Conservation (phyloP, 768 basidiomycete genomes). For the Russula dissimulans region DNA sequence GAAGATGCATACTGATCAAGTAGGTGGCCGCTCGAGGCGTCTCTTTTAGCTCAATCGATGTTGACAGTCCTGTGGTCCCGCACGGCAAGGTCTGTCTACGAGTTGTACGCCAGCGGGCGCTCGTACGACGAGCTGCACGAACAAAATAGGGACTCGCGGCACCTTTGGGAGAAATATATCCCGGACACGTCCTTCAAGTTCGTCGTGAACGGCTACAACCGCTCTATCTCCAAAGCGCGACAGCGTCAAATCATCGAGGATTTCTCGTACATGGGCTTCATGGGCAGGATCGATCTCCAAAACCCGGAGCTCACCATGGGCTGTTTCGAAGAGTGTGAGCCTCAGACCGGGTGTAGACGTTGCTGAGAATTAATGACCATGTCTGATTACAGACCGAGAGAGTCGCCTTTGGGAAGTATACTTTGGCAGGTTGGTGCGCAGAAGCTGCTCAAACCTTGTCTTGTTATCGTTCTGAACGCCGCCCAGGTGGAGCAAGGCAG, state of each 20-base stretch:
- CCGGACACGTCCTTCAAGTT: slow-evolving; percentile 75
- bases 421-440: slow-evolving; percentile 80
- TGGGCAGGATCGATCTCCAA: slow-evolving; percentile 76
- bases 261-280: slow-evolving; percentile 79
- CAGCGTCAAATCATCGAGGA: slow-evolving; percentile 63
- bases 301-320: slow-evolving; percentile 63
- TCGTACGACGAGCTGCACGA: slow-evolving; percentile 66
- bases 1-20: slow-evolving; percentile 80
- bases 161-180: slow-evolving; percentile 51
- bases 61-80: background rate
- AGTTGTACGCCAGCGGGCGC: slow-evolving; percentile 63
- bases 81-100: slow-evolving; percentile 45
- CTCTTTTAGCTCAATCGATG: background rate
- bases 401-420: slow-evolving; percentile 56
- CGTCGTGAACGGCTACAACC: slow-evolving; percentile 62
- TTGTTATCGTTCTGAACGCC: background rate
- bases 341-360: too few relatives aligned
- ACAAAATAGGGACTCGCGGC: slow-evolving; percentile 33
- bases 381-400: slow-evolving; percentile 36
- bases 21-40: slow-evolving; percentile 32
- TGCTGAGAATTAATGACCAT: too few relatives aligned
- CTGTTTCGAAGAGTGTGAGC: slow-evolving; percentile 83
- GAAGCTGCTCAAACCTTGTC: background rate
- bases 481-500: slow-evolving; percentile 50
- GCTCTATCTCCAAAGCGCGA: slow-evolving; percentile 56